Conservation (phyloP, 768 basidiomycete genomes). For the Lanmaoa rubissima region DNA sequence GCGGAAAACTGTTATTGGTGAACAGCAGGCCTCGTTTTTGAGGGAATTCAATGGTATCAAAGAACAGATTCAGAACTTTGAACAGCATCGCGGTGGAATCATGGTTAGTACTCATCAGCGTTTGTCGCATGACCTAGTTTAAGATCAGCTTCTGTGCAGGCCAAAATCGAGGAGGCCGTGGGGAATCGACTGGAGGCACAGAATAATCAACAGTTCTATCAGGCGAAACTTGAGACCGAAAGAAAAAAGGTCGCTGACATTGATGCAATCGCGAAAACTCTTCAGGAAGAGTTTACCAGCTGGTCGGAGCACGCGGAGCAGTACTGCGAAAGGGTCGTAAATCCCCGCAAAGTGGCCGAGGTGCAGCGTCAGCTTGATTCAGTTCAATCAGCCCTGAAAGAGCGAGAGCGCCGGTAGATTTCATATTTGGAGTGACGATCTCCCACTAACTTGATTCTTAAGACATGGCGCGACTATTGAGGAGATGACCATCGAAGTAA, state of each 20-base stretch:
- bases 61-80: conserved; percentile 49
- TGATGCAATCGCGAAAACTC: conserved; percentile 45
- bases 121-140: neutral
- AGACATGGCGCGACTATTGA: conserved; percentile 79
- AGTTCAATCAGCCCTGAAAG: conserved; percentile 60
- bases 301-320: conserved; percentile 66
- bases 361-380: conserved; percentile 64
- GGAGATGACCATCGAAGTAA: conserved; percentile 70
- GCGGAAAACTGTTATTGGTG: conserved; percentile 49
- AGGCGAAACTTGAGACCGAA: conserved; percentile 52
- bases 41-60: conserved; percentile 46
- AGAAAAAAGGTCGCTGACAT: conserved; percentile 42
- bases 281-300: conserved; percentile 62
- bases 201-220: conserved; percentile 45
- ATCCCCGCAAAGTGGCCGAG: conserved; percentile 53
- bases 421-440: neutral
- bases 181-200: conserved; percentile 50
- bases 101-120: conserved; percentile 37
- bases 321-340: conserved; percentile 56
- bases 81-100: conserved; percentile 40
- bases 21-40: conserved; percentile 42
- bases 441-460: conserved; percentile 3
- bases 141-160: conserved; percentile 34
- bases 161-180: conserved; percentile 48
- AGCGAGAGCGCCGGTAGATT: conserved; percentile 60